Evolutionary conservation across 2,329 filamentous ascomycete species (phyloP).

Genomic region (Hypomyces perniciosus): DNA sequence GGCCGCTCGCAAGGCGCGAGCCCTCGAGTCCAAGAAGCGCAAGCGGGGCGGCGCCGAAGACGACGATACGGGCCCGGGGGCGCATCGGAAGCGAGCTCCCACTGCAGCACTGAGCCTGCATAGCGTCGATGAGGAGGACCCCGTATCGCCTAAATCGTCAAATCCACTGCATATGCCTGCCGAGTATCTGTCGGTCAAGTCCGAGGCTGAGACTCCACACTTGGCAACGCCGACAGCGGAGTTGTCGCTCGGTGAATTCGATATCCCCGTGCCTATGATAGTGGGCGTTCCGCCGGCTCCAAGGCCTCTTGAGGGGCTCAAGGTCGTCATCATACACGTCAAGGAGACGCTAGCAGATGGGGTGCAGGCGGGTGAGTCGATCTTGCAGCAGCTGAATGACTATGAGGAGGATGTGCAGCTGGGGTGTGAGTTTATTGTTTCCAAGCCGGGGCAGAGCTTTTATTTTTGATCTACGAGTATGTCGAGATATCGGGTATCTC

Average conservation of each 20-base stretch:
- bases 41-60: conserved; percentile 41
- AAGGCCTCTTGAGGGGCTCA: conserved; percentile 62
- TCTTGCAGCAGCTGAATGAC: conserved; percentile 62
- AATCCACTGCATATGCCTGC: conserved; percentile 17
- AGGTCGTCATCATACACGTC: conserved; percentile 85
- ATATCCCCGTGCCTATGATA: conserved; percentile 20
- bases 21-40: conserved; percentile 50
- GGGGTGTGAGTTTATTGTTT: conserved; percentile 75
- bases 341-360: conserved; percentile 80
- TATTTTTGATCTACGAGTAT: conserved; percentile 34
- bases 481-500: neutral
- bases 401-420: conserved; percentile 60
- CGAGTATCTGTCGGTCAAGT: conserved; percentile 12
- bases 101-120: conserved; percentile 12
- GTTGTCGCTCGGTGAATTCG: conserved; percentile 35
- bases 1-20: conserved; percentile 36
- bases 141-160: conserved; percentile 47
- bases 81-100: conserved; percentile 17
- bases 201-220: conserved; percentile 33
- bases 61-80: conserved; percentile 16
- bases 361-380: conserved; percentile 55
- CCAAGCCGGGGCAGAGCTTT: conserved; percentile 57
- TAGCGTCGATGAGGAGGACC: conserved; percentile 32
- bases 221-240: conserved; percentile 44
- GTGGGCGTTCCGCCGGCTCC: conserved; percentile 9